Conservation (phyloP, 2,329 filamentous ascomycete genomes). For the Hypoxylon rubiginosum region DNA sequence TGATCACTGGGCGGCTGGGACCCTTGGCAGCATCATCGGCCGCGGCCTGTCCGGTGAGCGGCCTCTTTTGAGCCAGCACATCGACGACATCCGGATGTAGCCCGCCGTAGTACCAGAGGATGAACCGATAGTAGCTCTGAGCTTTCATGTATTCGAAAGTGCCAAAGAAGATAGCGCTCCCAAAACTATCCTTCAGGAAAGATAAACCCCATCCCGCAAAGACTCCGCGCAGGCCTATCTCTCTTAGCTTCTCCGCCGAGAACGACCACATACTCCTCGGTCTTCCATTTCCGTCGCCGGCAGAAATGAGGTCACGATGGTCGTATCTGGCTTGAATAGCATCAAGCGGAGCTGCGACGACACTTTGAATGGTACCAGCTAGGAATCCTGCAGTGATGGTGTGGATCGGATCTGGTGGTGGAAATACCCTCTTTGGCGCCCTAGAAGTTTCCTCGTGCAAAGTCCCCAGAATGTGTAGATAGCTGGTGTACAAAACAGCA, state of each 20-base stretch:
- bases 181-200: constrained; percentile 77
- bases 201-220: constrained; percentile 81
- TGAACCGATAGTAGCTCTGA: constrained; percentile 78
- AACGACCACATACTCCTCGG: constrained; percentile 81
- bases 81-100: constrained; percentile 66
- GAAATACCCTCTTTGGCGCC: constrained; percentile 74
- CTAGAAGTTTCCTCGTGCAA: constrained; percentile 75
- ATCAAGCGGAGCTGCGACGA: constrained; percentile 80
- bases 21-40: constrained; percentile 44
- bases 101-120: constrained; percentile 77
- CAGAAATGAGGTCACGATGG: constrained; percentile 62
- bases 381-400: constrained; percentile 79
- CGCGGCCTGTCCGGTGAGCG: constrained; percentile 41
- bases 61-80: constrained; percentile 62
- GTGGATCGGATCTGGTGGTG: constrained; percentile 72
- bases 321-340: constrained; percentile 82
- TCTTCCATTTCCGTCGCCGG: constrained; percentile 56
- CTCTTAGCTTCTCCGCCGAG: constrained; percentile 73
- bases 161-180: constrained; percentile 79
- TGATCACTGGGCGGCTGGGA: constrained; percentile 60
- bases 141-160: constrained; percentile 83
- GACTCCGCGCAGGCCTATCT: constrained; percentile 78
- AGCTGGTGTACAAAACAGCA: constrained; percentile 80
- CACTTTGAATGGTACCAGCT: constrained; percentile 77
- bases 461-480: constrained; percentile 75